A percentile compares a stretch with the other conserved stretches of the same genome.
phyloP scores from a whole-genome alignment of 805 yeast species.

The Grigorovia yakushimaensis region DNA sequence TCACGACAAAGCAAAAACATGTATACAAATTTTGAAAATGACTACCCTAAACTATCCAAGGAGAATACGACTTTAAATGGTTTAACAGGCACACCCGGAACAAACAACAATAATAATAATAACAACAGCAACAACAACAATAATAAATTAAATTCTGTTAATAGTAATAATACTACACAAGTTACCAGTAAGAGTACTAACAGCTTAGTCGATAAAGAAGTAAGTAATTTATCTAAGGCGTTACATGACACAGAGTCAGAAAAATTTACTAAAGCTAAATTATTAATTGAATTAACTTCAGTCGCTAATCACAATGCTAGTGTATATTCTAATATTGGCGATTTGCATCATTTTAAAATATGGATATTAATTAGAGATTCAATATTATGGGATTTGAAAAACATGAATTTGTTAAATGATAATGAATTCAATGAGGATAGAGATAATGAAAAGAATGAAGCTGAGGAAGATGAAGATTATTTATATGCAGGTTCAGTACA shows the following conservation, averaged over 20 bases:
- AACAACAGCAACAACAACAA: not conserved
- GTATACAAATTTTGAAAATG: not conserved
- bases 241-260: conserved; percentile 1
- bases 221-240: conserved; percentile 8
- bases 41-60: not conserved
- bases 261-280: conserved; percentile 13
- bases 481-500: not conserved
- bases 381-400: conserved; percentile 25
- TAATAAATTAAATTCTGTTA: too few species aligned
- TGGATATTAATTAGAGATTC: conserved; percentile 29
- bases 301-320: conserved; percentile 27
- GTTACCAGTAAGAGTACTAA: too few species aligned
- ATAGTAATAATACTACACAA: too few species aligned
- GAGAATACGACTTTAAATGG: not conserved
- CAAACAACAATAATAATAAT: not conserved
- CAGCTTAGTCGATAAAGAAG: not conserved
- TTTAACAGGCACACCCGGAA: not conserved
- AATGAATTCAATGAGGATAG: not conserved
- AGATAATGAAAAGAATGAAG: not conserved
- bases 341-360: conserved; percentile 22
- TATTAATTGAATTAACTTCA: conserved; percentile 19
- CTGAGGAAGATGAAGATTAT: not conserved
- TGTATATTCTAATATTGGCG: conserved; percentile 24
- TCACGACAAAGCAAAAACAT: not conserved
- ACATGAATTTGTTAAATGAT: conserved; percentile 4